A percentile compares a stretch with the other conserved stretches of the same genome.
Conservation (phyloP, 1,284 basidiomycete genomes). For the Uromyces viciae-fabae region DNA sequence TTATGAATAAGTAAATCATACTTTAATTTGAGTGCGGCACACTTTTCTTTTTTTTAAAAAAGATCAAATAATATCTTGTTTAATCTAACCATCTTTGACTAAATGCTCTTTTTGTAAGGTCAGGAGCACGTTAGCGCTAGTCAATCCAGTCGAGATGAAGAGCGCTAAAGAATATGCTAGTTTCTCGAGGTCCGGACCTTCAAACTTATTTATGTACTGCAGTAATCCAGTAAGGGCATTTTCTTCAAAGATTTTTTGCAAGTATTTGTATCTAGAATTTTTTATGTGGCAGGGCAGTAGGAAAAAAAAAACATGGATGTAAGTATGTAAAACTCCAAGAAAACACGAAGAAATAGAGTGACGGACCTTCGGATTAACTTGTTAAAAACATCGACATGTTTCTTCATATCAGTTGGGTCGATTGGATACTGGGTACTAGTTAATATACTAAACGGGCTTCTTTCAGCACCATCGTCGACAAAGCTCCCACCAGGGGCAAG, state of each 20-base stretch:
- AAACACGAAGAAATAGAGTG: not conserved
- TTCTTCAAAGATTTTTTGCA: slow-evolving; percentile 90
- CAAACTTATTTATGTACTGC: slow-evolving; percentile 58
- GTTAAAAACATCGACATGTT: slow-evolving; percentile 85
- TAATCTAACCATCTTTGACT: slow-evolving; percentile 66
- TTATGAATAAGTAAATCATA: slow-evolving; percentile 56
- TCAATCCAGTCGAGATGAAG: slow-evolving; percentile 74
- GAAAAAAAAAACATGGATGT: slow-evolving; percentile 1
- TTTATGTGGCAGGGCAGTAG: too few species aligned
- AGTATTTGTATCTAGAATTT: slow-evolving; percentile 80
- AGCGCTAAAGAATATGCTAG: slow-evolving; percentile 75
- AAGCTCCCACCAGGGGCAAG: slow-evolving; percentile 91
- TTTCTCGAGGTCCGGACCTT: slow-evolving; percentile 63
- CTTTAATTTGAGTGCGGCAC: not conserved
- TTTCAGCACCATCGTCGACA: slow-evolving; percentile 76
- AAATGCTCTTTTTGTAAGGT: slow-evolving; percentile 88
- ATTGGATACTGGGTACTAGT: slow-evolving; percentile 69
- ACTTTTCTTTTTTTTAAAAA: too few species aligned
- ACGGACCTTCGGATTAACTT: slow-evolving; percentile 83
- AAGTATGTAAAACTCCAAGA: slow-evolving; percentile 15
- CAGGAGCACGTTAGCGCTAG: slow-evolving; percentile 69
- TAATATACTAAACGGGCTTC: slow-evolving; percentile 76
- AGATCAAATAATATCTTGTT: not conserved
- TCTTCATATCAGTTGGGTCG: slow-evolving; percentile 71
- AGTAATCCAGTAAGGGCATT: slow-evolving; percentile 74